Evolutionary conservation across 2,329 filamentous ascomycete genomes (phyloP), one percentile per base, ranked within the genome.

Genomic region (Conoideocrella luteorostrata): DNA sequence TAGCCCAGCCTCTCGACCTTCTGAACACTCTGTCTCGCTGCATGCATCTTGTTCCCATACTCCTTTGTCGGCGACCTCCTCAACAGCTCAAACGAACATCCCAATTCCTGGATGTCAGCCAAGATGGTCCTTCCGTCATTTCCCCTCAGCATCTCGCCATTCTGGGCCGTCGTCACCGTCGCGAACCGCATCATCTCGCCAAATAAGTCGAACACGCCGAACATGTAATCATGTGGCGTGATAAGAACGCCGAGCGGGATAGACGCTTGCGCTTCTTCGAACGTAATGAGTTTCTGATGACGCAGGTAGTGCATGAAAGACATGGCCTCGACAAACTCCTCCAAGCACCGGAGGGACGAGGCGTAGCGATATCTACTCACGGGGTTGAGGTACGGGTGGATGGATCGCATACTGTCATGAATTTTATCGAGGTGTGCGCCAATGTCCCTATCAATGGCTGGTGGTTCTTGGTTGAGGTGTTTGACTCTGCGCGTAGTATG

Each of bases 131-230:
- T 65, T 12, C 52, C 53, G 43, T 56, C 55, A 18, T 50, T 41
- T 34, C 67, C 67, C 4, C 69, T 72, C 49, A 72, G 62, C 53
- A 51, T 44, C 32, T 63, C 67, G 12, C 84, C 85, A 7, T 72
- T 82, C 5, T 89, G 85, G 1, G 89, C 89, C 61, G 95, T 86
- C 21, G 82, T 81, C 5, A 90, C 90, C 40, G 95, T 93, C 0
- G 88, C 89, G 65, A 96, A 97, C 23, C 90, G 79, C 93, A 98
- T 98, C 71, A 97, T 74, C 69, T 98, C 93, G 30, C 93, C 93
- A 1, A 90, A 90, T 53, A 97, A 77, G 63, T 98, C 93, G 58
- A 95, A 96, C 3, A 98, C 67, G 7, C 91, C 93, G 50, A 93
- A 83, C 46, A 95, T 68, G 60, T 95, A 97, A 64, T 98, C 93